Conservation (phyloP, 768 basidiomycete genomes). For the Tulasnella sp. region DNA sequence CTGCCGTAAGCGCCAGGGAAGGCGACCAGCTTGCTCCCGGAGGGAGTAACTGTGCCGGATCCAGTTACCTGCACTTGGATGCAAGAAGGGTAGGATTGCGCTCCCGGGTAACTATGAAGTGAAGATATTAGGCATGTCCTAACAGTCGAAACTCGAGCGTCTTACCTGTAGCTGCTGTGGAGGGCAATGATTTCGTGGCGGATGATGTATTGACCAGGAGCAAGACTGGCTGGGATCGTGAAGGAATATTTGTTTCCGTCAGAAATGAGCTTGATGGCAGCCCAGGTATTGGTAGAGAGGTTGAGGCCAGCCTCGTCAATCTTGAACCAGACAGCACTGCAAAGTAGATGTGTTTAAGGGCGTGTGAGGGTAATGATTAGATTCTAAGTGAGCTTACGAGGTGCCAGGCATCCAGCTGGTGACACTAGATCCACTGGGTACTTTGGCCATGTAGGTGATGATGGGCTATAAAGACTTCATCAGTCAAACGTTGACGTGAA, state of each 20-base stretch:
- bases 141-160: not conserved
- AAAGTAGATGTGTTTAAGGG: not conserved
- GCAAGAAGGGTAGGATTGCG: constrained; percentile 22
- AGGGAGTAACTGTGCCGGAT: constrained; percentile 28
- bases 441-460: constrained; percentile 38
- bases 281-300: constrained; percentile 30
- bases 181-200: constrained; percentile 27
- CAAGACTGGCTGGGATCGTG: constrained; percentile 35
- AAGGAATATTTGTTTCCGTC: constrained; percentile 35
- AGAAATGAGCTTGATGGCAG: constrained; percentile 31
- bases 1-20: constrained; percentile 39
- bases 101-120: not conserved
- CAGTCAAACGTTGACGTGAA: not conserved
- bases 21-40: constrained; percentile 36
- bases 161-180: constrained; percentile 3
- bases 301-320: constrained; percentile 36
- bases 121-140: not conserved
- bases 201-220: constrained; percentile 39
- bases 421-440: constrained; percentile 29
- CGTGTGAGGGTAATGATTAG: not conserved
- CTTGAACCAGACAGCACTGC: constrained; percentile 42
- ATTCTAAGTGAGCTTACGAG: constrained; percentile 22
- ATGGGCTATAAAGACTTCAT: constrained; percentile 24
- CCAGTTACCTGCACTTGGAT: constrained; percentile 38
- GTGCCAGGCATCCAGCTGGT: constrained; percentile 35